These are phyloP conservation scores for Thuja plicata DNA, from an alignment of 83 land plant species.

Conservation along the genomic window DNA sequence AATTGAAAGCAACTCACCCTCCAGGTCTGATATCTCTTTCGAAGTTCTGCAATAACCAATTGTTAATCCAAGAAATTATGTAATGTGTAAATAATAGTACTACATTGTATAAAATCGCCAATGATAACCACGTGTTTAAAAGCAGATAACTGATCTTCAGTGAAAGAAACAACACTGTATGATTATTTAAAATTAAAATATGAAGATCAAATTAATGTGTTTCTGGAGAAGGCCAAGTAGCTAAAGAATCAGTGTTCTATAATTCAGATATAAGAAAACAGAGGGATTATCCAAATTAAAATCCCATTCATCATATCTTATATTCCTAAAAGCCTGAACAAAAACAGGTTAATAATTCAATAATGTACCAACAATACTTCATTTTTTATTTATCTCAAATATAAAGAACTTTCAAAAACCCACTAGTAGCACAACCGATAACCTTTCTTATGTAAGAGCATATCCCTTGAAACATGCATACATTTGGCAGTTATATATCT, in stretches of 20 bases:
- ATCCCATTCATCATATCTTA: not conserved
- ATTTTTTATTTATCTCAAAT: not conserved
- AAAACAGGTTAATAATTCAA: not conserved
- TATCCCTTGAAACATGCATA: not conserved
- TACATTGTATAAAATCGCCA: not conserved
- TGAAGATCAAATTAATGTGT: not conserved
- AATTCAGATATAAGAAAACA: not conserved
- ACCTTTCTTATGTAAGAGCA: not conserved
- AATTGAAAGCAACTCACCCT: slow-evolving; percentile 84
- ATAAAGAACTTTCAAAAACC: not conserved
- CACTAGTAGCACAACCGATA: not conserved
- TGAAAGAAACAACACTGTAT: not conserved
- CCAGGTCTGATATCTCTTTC: slow-evolving; percentile 95
- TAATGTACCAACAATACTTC: not conserved
- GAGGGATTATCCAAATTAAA: not conserved
- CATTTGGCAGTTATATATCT: not conserved
- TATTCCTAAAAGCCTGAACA: not conserved
- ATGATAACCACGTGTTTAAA: not conserved
- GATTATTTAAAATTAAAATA: slow-evolving; percentile 9
- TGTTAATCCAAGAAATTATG: not conserved
- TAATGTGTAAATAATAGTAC: not conserved
- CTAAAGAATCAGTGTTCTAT: not conserved
- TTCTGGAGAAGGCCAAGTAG: not conserved
- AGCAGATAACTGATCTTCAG: not conserved
- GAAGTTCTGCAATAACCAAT: slow-evolving; percentile 59